Evolutionary conservation across 345 rosid genomes (phyloP).

Genomic region (Pugionium dolabratum): DNA sequence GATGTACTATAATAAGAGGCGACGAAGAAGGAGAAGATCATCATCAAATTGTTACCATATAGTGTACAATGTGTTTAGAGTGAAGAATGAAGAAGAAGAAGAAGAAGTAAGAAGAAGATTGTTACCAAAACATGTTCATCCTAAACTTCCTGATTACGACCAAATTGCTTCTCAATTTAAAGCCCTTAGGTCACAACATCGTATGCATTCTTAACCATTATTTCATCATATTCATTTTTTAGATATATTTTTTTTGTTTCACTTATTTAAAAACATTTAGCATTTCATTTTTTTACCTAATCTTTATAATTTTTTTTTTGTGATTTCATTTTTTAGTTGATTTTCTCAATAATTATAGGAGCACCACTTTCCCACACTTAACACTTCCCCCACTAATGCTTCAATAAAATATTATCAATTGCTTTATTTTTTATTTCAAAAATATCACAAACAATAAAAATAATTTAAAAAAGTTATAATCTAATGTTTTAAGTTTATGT

Average conservation of each 20-base stretch:
- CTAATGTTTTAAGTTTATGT: too few species aligned
- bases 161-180: conserved; percentile 65
- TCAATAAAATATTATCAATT: background rate
- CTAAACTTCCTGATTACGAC: conserved; percentile 90
- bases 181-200: conserved; percentile 28
- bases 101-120: conserved; percentile 13
- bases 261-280: background rate
- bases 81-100: conserved; percentile 34
- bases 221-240: background rate
- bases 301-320: background rate
- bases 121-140: conserved; percentile 66
- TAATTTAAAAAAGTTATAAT: too few species aligned
- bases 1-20: conserved; percentile 21
- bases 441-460: too few species aligned
- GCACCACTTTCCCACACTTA: background rate
- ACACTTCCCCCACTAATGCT: conserved; percentile 8
- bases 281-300: background rate
- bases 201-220: conserved; percentile 19
- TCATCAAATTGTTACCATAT: conserved; percentile 33
- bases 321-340: background rate
- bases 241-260: background rate
- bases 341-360: conserved; percentile 10
- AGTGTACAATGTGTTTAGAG: conserved; percentile 36
- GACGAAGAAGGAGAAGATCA: conserved; percentile 21
- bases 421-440: too few species aligned